Base-by-base conservation (phyloP, 345 rosid genomes). In the Eucalyptus viminalis region DNA sequence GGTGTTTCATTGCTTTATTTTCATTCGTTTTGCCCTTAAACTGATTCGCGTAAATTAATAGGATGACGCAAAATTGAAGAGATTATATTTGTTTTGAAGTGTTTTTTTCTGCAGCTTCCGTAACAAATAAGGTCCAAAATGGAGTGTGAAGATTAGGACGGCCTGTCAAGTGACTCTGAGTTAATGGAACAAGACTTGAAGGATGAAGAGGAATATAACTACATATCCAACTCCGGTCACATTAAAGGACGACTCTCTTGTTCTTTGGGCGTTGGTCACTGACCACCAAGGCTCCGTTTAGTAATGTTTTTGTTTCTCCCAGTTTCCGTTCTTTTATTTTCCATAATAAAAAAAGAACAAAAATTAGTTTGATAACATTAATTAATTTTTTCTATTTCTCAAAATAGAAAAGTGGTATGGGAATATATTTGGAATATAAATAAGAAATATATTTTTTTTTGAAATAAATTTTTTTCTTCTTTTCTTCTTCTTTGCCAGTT, bases 141-240 rank as follows among this genome's bases (percentile, higher is more conserved):
- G 91, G 89, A 91, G 47, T 37, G 51, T 40, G 90, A 87, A 53
- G 88, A 90, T 27, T 92, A 83, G 90, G 92, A 90, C 37, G 47
- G 80, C 65, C 88, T 49, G 16, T 89, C 90, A 24, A 91, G 87
- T 15, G 91, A 91, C 37, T 58, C 29, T 16, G 90, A 90, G n/a
- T 29, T 85, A 22, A 31, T 53, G 51, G 60, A 58, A 76, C 51
- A 54, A 19, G 91, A 90, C 12, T 21, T 43, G 24, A 83, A 86
- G 80, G 92, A 91, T 45, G 93, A 92, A 54, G 92, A 93, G 7
- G 60, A 90, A n/a, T 80, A 8, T 85, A 67, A 67, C 69, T 89
- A 72, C 34, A 13, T 90, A 1, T 65, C 65, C 47, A 87, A 88
- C 40, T 91, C 89, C n/a, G 22, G 56, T 51, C 56, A 51, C 56